Conservation (phyloP, 2,329 filamentous ascomycete species). For the Alternaria postmessia region DNA sequence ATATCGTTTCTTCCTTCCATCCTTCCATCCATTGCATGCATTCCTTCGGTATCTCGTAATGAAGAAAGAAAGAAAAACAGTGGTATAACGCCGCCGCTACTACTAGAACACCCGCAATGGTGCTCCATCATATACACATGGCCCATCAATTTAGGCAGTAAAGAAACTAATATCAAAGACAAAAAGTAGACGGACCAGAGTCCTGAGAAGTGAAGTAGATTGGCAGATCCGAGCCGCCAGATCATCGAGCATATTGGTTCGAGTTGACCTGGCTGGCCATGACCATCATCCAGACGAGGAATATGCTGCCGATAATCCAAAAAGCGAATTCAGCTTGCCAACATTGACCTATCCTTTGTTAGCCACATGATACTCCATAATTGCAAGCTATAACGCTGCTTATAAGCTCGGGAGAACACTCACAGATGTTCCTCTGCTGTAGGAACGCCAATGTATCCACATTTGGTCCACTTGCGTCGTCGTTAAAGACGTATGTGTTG, state of each 20-base stretch:
- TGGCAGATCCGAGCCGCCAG: not conserved
- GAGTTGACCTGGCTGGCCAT: slow-evolving; percentile 66
- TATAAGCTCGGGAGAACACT: slow-evolving; percentile 27
- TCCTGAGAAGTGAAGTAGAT: not conserved
- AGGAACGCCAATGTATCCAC: slow-evolving; percentile 68
- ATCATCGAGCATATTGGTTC: slow-evolving; percentile 47
- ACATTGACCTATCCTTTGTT: slow-evolving; percentile 59
- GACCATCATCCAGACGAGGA: slow-evolving; percentile 72
- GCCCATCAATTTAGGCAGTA: slow-evolving; percentile 1
- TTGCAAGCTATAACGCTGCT: not conserved
- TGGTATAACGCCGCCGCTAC: not conserved
- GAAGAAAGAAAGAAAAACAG: not conserved
- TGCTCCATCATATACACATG: not conserved
- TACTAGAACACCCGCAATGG: not conserved
- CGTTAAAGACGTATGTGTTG: slow-evolving; percentile 62
- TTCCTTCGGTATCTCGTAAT: slow-evolving; percentile 2
- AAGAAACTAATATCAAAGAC: not conserved
- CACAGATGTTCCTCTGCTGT: slow-evolving; percentile 69
- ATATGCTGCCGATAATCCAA: slow-evolving; percentile 69
- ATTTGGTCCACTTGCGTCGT: slow-evolving; percentile 57
- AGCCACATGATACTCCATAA: slow-evolving; percentile 9
- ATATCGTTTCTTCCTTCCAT: not conserved
- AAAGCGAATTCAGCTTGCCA: slow-evolving; percentile 71
- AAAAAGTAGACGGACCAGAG: not conserved
- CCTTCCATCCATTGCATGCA: not conserved